Base-by-base conservation (phyloP, 768 basidiomycete species). In the Trametes cubensis region DNA sequence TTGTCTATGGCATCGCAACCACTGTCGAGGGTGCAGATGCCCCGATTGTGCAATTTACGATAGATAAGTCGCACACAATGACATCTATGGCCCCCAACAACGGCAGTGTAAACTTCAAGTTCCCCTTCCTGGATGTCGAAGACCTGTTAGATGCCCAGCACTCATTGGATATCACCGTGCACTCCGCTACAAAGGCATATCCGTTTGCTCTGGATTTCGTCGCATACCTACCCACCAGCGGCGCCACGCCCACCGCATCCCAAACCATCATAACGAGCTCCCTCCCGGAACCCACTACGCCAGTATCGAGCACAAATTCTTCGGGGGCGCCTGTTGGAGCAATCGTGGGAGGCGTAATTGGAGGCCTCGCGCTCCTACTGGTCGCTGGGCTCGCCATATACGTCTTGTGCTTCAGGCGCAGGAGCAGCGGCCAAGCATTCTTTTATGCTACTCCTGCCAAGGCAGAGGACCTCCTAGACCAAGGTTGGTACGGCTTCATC, bases 331-430 rank as follows among this genome's bases (percentile, higher is more conserved):
- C 52, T 26, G 63, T 62, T 1, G 66, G 63, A 3, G 63, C 66
- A 1, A 67, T 67, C 39, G 66, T 64, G 2, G 66, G 66, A 7
- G 66, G 66, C 8, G 63, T 67, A 18, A 50, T 65, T 7, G 66
- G 63, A 17, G 66, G 66, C 13, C 26, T 67, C 10, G 63, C 58
- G 5, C 42, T 64, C 10, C 44, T 67, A 6, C 52, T 61, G 3
- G 61, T 40, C 7, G 54, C 54, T 6, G 52, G 38, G 6, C 28
- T 66, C 5, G 58, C 54, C 3, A 41, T 62, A 6, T 62, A 53
- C 54, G 54, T 65, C 48, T n/a, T 60, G 18, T 62, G 53, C 44
- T 60, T 56, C 48, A 44, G 65, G 17, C 61, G 54, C 26, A 42
- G 65, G 41, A 34, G 55, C 11, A 58, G 23, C 11, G 48, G 54